These are phyloP conservation scores for Arachnomyces sp. DNA, from an alignment of 2,329 filamentous ascomycete species.

Conservation along the genomic window DNA sequence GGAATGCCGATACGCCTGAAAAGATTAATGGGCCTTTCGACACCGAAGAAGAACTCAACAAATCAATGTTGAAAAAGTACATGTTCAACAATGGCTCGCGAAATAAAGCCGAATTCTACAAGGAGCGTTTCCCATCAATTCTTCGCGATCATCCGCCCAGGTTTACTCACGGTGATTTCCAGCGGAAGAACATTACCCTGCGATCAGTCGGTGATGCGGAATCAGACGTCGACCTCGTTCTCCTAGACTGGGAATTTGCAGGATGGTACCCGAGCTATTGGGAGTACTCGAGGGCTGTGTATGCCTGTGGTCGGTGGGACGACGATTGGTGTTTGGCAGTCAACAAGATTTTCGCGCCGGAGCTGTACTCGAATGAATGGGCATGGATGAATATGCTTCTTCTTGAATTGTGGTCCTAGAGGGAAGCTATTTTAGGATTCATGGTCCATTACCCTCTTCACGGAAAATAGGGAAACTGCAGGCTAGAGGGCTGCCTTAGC, in stretches of 20 bases:
- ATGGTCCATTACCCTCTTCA: too few relatives aligned
- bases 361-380: conserved; percentile 22
- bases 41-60: conserved; percentile 20
- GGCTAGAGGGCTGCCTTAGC: too few relatives aligned
- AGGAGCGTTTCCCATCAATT: conserved; percentile 16
- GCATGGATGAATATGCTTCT: conserved; percentile 18
- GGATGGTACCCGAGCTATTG: conserved; percentile 10
- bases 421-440: too few relatives aligned
- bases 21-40: conserved; percentile 23
- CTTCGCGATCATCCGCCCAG: conserved; percentile 16
- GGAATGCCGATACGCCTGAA: conserved; percentile 12
- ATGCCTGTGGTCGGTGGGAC: conserved; percentile 5
- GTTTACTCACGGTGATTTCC: conserved; percentile 13
- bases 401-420: conserved; percentile 12
- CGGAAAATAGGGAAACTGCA: too few relatives aligned
- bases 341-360: conserved; percentile 5
- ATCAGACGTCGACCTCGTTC: neutral
- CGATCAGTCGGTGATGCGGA: conserved; percentile 1
- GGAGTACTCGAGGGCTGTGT: conserved; percentile 5
- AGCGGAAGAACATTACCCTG: conserved; percentile 9
- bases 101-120: conserved; percentile 20
- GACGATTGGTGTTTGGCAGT: conserved; percentile 6
- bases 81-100: conserved; percentile 11
- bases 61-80: conserved; percentile 21
- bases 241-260: conserved; percentile 9